Conservation (phyloP, 73 alveolate genomes). For the Paramecium pentaurelia region DNA sequence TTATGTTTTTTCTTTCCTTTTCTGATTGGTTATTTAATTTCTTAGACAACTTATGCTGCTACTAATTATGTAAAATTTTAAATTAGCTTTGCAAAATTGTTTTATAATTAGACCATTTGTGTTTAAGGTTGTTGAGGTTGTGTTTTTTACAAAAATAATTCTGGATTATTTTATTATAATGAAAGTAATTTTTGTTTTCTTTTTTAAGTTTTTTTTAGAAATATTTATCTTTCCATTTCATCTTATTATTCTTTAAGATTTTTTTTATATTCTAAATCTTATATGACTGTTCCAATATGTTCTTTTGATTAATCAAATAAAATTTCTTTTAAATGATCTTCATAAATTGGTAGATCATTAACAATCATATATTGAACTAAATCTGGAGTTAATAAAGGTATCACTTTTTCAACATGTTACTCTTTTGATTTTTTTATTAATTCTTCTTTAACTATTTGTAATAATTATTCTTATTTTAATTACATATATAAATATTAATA, state of each 20-base stretch:
- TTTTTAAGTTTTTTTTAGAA: not conserved
- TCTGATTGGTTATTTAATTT: not conserved
- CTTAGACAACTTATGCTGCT: not conserved
- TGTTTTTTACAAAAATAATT: not conserved
- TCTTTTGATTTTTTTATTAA: not conserved
- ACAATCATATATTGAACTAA: not conserved
- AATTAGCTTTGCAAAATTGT: not conserved
- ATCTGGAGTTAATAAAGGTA: not conserved
- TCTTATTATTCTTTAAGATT: not conserved
- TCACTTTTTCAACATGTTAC: not conserved
- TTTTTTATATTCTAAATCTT: not conserved
- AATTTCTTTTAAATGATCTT: not conserved
- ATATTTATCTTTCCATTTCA: not conserved
- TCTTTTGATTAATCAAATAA: not conserved
- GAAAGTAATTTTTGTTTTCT: not conserved
- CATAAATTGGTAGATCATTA: constrained; percentile 30
- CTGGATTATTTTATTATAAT: not conserved
- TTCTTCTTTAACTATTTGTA: constrained; percentile 5
- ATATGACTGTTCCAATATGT: not conserved
- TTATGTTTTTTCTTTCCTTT: not conserved
- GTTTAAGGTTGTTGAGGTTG: not conserved
- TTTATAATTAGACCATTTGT: not conserved
- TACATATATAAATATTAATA: not conserved
- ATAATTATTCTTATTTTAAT: not conserved
- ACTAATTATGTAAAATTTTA: not conserved